These are phyloP conservation scores for Thraustochytrium striatum DNA, from an alignment of 352 stramenopile genomes.

Conservation along the genomic window DNA sequence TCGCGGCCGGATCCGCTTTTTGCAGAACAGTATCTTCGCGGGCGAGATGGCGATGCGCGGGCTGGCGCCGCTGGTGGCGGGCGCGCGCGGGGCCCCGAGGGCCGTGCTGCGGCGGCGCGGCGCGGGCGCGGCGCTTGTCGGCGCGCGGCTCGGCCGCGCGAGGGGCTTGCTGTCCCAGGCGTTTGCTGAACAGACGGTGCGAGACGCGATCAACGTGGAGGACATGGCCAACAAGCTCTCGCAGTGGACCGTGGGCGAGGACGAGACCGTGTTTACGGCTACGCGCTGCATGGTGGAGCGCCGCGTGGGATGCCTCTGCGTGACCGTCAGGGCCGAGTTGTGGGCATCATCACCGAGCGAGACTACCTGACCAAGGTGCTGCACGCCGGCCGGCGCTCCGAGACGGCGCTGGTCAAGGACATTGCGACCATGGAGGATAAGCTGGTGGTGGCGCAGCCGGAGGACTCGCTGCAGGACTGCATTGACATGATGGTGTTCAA, in stretches of 20 bases:
- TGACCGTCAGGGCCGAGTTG: slow-evolving; percentile 13
- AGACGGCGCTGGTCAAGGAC: slow-evolving; percentile 8
- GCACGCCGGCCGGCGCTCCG: slow-evolving; percentile 1
- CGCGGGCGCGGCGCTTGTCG: no score
- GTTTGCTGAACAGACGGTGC: no score
- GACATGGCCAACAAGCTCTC: neutral
- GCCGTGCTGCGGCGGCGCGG: no score
- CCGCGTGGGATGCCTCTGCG: slow-evolving; percentile 24
- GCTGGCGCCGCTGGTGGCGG: no score
- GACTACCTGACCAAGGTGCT: slow-evolving; percentile 47
- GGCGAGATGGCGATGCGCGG: no score
- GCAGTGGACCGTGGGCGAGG: neutral
- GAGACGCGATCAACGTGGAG: slow-evolving; percentile 27
- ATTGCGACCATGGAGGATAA: slow-evolving; percentile 40
- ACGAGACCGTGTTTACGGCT: slow-evolving; percentile 16
- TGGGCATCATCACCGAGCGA: slow-evolving; percentile 43
- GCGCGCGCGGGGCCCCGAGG: no score
- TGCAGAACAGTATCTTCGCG: no score
- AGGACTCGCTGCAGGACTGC: slow-evolving; percentile 34
- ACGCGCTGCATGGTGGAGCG: slow-evolving; percentile 32
- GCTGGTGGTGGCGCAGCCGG: slow-evolving; percentile 8
- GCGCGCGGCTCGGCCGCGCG: no score
- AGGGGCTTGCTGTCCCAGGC: no score
- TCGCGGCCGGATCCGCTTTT: no score
- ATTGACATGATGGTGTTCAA: slow-evolving; percentile 47